Base-by-base conservation (phyloP, 2,329 filamentous ascomycete species). In the Sclerotinia borealis region DNA sequence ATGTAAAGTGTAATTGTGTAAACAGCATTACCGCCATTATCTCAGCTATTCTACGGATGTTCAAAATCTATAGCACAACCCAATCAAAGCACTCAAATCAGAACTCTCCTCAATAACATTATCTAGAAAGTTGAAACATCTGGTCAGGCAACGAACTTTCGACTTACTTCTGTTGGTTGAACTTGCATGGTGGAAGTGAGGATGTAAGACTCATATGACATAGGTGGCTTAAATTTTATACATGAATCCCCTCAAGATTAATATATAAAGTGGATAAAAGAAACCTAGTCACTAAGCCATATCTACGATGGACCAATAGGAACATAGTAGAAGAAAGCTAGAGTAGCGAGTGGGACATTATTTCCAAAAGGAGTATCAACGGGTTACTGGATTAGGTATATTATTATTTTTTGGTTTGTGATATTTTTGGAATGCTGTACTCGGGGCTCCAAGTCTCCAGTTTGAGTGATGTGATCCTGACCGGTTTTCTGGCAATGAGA, bases 161-260 rank as follows among this genome's bases (percentile, higher is more conserved):
- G 25, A 7, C 13, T 13, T n/a, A n/a, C n/a, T n/a, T n/a, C n/a
- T n/a, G n/a, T n/a, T n/a, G n/a, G n/a, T n/a, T n/a, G n/a, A n/a
- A n/a, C n/a, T n/a, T n/a, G n/a, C n/a, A n/a, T n/a, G n/a, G n/a
- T n/a, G n/a, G 25, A 29, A 29, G 17, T 34, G 39, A 56, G 27
- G 43, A n/a, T n/a, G n/a, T n/a, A n/a, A n/a, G n/a, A n/a, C n/a
- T n/a, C 52, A 43, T 43, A 43, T 56, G 52, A 56, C 52, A 56
- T 56, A 41, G 17, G 39, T 56, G 52, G 52, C 52, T 56, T 56
- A 7, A 25, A 6, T 49, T n/a, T 13, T 41, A n/a, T n/a, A 41
- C 10, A 29, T 55, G 37, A 29, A 29, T 41, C 25, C 36, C 51
- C 51, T 29, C 36, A 31, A 31, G 19, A 22, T 31, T 50, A n/a